Evolutionary conservation across 2,329 filamentous ascomycete genomes (phyloP).

Genomic region (Arthrobotrys sinensis): DNA sequence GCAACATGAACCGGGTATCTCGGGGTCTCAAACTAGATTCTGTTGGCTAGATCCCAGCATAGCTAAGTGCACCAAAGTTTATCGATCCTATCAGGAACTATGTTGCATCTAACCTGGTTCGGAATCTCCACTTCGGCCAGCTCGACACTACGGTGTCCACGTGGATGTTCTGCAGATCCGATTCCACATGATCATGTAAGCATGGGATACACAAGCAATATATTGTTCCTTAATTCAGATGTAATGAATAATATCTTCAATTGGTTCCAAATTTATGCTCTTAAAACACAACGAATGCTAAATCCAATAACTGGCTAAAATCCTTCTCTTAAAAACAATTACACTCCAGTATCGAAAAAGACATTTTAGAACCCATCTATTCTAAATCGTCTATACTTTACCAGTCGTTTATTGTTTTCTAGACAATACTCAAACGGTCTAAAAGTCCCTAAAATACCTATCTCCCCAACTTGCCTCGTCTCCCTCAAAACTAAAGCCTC

Average conservation of each 20-base stretch:
- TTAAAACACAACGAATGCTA: slow-evolving; percentile 10
- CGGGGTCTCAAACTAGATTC: too few species aligned
- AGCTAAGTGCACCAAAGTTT: too few species aligned
- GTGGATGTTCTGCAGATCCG: too few species aligned
- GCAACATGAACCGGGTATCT: too few species aligned
- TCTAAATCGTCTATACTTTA: slow-evolving; percentile 4
- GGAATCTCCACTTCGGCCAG: too few species aligned
- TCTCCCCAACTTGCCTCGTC: slow-evolving; percentile 51
- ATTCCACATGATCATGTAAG: too few species aligned
- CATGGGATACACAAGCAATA: too few species aligned
- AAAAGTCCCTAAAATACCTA: slow-evolving; percentile 60
- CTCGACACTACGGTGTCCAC: too few species aligned
- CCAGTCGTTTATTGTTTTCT: slow-evolving; percentile 67
- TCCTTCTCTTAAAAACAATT: background rate
- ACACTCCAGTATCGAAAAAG: background rate
- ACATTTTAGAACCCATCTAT: background rate
- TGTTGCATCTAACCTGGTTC: too few species aligned
- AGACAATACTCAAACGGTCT: slow-evolving; percentile 70
- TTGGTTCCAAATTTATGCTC: slow-evolving; percentile 3
- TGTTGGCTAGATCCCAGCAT: too few species aligned
- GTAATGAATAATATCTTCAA: background rate
- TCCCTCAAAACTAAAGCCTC: slow-evolving; percentile 75
- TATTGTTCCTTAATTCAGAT: too few species aligned
- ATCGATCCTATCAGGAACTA: too few species aligned
- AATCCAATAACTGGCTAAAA: slow-evolving; percentile 10